phyloP scores from a whole-genome alignment of 169 alveolate species.

The Perkinsus marinus region DNA sequence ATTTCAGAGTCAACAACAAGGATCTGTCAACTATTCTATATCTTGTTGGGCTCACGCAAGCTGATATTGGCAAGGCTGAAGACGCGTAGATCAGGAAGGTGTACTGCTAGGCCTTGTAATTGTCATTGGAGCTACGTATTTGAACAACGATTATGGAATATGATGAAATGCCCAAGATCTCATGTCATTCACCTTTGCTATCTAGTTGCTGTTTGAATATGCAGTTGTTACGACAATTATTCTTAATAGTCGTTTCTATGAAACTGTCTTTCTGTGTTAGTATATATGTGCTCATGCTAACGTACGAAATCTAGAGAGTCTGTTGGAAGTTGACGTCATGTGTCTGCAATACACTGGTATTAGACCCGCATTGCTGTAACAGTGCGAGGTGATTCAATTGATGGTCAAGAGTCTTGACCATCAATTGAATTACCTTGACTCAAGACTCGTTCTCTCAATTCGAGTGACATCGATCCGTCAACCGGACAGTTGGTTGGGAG shows the following conservation, averaged over 20 bases:
- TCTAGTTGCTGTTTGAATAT: neutral
- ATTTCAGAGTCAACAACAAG: neutral
- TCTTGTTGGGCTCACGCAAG: neutral
- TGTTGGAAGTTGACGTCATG: neutral
- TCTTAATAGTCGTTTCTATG: neutral
- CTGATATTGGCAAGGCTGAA: neutral
- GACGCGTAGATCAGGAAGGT: neutral
- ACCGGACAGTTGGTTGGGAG: too few species aligned
- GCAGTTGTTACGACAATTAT: neutral
- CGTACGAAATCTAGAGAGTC: neutral
- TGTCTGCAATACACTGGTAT: neutral
- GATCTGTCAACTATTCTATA: neutral
- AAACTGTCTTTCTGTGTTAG: neutral
- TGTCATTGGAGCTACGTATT: neutral
- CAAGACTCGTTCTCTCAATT: too few species aligned
- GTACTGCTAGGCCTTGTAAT: neutral
- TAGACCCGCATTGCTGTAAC: neutral
- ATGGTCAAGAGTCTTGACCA: too few species aligned
- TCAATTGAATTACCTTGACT: too few species aligned
- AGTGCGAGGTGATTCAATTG: too few species aligned
- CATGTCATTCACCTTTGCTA: neutral
- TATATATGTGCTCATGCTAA: too few species aligned
- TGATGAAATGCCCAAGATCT: too few species aligned
- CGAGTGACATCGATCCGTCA: too few species aligned
- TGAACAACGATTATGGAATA: too few species aligned